A percentile compares a stretch with the other conserved stretches of the same genome.
Conservation (phyloP, 371 early-diverging fungal species). For the Circinella umbellata region DNA sequence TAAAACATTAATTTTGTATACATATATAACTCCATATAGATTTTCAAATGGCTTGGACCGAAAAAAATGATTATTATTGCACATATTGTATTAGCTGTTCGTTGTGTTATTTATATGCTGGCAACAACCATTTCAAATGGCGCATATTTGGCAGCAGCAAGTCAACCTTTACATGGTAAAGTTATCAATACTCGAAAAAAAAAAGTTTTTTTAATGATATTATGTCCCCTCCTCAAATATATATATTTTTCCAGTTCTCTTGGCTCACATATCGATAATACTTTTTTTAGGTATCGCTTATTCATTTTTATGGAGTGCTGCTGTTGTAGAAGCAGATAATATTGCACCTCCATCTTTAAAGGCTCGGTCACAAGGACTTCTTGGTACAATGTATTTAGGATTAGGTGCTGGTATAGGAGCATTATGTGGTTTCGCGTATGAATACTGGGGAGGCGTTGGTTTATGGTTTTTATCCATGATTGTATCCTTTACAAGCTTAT, state of each 20-base stretch:
- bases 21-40: conserved; percentile 8
- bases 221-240: too few relatives aligned
- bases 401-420: conserved; percentile 39
- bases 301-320: conserved; percentile 43
- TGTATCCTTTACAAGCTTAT: conserved; percentile 22
- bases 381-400: conserved; percentile 41
- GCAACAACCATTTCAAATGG: conserved; percentile 11
- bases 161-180: conserved; percentile 37
- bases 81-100: conserved; percentile 29
- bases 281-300: conserved; percentile 20
- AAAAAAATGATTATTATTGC: conserved; percentile 29
- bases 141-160: conserved; percentile 31
- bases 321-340: conserved; percentile 37
- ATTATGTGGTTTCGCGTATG: conserved; percentile 33
- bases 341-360: conserved; percentile 31
- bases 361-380: conserved; percentile 37
- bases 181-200: too few relatives aligned
- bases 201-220: too few relatives aligned
- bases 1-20: too few relatives aligned
- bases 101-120: conserved; percentile 33
- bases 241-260: too few relatives aligned
- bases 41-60: conserved; percentile 29
- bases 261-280: too few relatives aligned
- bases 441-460: conserved; percentile 23
- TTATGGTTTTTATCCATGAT: conserved; percentile 32